These are phyloP conservation scores for Ogataea corticis DNA, from an alignment of 805 yeast genomes.

Conservation along the genomic window DNA sequence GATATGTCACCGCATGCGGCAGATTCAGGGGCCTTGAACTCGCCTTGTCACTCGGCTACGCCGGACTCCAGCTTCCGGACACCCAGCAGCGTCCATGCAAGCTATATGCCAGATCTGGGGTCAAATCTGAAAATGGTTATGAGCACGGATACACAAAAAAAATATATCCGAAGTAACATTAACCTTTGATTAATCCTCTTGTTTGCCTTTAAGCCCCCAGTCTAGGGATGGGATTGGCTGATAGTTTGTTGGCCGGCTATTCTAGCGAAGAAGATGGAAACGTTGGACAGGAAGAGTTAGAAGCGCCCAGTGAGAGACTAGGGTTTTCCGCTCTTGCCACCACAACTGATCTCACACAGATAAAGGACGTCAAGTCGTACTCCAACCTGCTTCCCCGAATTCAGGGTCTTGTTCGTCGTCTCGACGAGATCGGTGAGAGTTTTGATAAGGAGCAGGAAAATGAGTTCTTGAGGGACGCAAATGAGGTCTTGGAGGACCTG, in stretches of 20 bases:
- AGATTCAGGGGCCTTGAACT: no score
- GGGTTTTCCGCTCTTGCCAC: conserved; percentile 7
- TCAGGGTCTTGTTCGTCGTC: conserved; percentile 25
- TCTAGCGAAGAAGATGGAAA: conserved; percentile 33
- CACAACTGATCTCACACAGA: conserved; percentile 15
- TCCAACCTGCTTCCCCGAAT: conserved; percentile 28
- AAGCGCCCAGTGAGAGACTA: background rate
- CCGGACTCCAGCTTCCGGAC: no score
- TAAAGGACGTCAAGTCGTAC: conserved; percentile 30
- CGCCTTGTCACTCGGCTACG: no score
- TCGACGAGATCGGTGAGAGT: conserved; percentile 28
- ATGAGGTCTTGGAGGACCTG: conserved; percentile 54
- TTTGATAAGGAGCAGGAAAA: conserved; percentile 42
- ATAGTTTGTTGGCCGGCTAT: conserved; percentile 43
- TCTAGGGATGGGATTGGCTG: conserved; percentile 39
- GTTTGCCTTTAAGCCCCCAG: background rate
- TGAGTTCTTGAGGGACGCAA: conserved; percentile 52
- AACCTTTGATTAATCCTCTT: background rate
- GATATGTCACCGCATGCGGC: no score
- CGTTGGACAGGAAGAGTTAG: background rate
- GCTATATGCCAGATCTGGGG: no score
- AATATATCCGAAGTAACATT: background rate
- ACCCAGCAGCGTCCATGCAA: no score
- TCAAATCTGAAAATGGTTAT: no score
- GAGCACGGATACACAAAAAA: background rate